A percentile compares a stretch with the other conserved stretches of the same genome.
phyloP scores from a whole-genome alignment of 768 basidiomycete species.

The Ramaria sp. region DNA sequence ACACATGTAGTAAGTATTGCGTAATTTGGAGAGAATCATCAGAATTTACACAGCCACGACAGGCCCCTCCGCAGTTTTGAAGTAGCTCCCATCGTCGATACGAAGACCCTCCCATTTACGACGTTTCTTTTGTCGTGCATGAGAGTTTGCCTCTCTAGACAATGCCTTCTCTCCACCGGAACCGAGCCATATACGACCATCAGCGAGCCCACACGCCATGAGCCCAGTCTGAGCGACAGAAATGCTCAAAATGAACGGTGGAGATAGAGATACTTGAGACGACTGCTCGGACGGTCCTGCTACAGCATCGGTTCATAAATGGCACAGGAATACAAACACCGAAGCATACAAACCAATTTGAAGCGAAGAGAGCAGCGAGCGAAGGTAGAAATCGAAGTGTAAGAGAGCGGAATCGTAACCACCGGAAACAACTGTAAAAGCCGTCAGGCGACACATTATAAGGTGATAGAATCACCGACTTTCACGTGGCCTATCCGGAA shows the following conservation, averaged over 20 bases:
- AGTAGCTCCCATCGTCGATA: slow-evolving; percentile 30
- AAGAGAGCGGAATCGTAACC: slow-evolving; percentile 62
- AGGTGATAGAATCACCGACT: slow-evolving; percentile 10
- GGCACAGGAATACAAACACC: slow-evolving; percentile 1
- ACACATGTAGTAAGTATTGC: slow-evolving; percentile 1
- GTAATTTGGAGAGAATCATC: not conserved
- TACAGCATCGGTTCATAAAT: slow-evolving; percentile 14
- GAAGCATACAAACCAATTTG: slow-evolving; percentile 40
- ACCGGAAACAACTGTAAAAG: slow-evolving; percentile 45
- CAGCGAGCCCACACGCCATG: slow-evolving; percentile 64
- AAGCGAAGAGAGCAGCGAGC: slow-evolving; percentile 44
- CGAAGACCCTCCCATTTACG: slow-evolving; percentile 69
- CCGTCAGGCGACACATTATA: not conserved
- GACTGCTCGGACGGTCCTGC: slow-evolving; percentile 27
- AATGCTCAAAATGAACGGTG: slow-evolving; percentile 62
- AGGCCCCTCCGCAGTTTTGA: slow-evolving; percentile 60
- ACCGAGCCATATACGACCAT: slow-evolving; percentile 63
- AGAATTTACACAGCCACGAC: slow-evolving; percentile 55
- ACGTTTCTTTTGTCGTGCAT: slow-evolving; percentile 36
- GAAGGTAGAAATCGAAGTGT: slow-evolving; percentile 56
- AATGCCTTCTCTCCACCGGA: slow-evolving; percentile 49
- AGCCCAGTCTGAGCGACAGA: slow-evolving; percentile 49
- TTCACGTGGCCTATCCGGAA: slow-evolving; percentile 61
- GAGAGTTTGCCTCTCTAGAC: slow-evolving; percentile 12
- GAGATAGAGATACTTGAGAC: slow-evolving; percentile 50